Base-by-base conservation (phyloP, 768 basidiomycete genomes). In the Polyporus arcularius region DNA sequence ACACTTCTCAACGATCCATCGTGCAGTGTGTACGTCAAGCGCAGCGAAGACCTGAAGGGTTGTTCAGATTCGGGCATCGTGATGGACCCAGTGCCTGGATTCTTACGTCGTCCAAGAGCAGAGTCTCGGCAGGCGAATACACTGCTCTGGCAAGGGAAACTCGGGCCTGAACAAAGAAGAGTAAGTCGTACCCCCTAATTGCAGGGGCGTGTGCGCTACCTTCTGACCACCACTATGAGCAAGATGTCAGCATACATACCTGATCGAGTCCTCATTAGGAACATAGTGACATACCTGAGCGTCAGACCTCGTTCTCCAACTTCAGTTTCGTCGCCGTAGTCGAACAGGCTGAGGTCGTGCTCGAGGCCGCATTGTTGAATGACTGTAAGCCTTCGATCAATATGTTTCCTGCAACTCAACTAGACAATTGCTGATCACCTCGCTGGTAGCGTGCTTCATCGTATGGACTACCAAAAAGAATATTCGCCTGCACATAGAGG, bases 301-400 rank as follows among this genome's bases (percentile, higher is more conserved):
- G 76, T 82, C 7, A 82, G 61, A 14, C 84, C 84, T 68, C 82
- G 84, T 62, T 85, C 84, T 14, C 84, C 84, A 28, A 86, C 79
- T 64, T 83, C 82, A 5, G 82, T 82, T 57, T 73, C 54, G 60
- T 83, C 82, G 2, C 82, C 81, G n/a, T 78, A 79, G n/a, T 78
- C 67, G 61, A 82, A 78, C 30, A 82, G 60, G 30, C 65, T 70
- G 12, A 83, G 68, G 64, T 83, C 82, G 30, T 75, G 75, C 54
- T 75, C 72, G 9, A 82, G 66, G 16, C 72, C 74, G 51, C 76
- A 77, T 50, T 77, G 76, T 31, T 69, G 45, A 26, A 77, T 53
- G 28, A 78, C 75, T 75, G 45, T 9, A 14, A 15, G 11, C n/a
- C 21, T 14, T 28, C 14, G 21, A 35, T 35, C 35, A 35, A 11